Base-by-base conservation (phyloP, 768 basidiomycete genomes). In the Tylopilus intermedius region DNA sequence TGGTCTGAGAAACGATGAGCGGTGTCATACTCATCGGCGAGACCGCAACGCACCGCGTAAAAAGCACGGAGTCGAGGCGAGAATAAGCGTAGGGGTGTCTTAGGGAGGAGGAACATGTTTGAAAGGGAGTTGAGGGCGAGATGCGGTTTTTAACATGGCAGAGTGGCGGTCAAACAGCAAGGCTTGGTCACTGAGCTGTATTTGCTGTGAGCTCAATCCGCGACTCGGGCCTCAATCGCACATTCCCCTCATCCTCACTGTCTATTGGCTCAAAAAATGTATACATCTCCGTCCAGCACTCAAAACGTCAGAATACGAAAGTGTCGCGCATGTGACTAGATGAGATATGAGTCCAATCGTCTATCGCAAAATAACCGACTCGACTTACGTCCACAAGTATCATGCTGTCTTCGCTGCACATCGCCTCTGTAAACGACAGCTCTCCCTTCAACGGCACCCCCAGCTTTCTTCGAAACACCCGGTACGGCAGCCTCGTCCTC, bases 401-500 rank as follows among this genome's bases (percentile, higher is more conserved):
- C 8, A 84, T 56, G 53, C 67, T 71, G 64, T 84, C 82, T 62
- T 82, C 81, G 56, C 73, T 77, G 68, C 82, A 78, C 76, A 86
- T 76, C 8, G 71, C 73, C 32, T 65, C 63, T 27, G 59, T 54
- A 44, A 62, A 68, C 1, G 29, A 37, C 0, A 46, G 57, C 21
- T 56, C 54, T 2, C 47, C 53, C 44, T 49, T 46, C 32, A 35
- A 14, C 41, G 51, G 44, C 10, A 57, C 53, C 14, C 47, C 54
- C 48, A 71, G 50, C 47, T 15, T 51, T 24, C 67, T 56, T 9
- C 61, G 64, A 51, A 66, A 68, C 18, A 75, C 61, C 33, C 74
- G 71, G 62, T 75, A 82, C 32, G 80, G 79, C 47, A 83, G 61
- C 32, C 62, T 65, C 21, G 81, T 82, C 27, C 57, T 55, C 27